phyloP scores from a whole-genome alignment of 805 yeast species.

The Cyberlindnera maritima region DNA sequence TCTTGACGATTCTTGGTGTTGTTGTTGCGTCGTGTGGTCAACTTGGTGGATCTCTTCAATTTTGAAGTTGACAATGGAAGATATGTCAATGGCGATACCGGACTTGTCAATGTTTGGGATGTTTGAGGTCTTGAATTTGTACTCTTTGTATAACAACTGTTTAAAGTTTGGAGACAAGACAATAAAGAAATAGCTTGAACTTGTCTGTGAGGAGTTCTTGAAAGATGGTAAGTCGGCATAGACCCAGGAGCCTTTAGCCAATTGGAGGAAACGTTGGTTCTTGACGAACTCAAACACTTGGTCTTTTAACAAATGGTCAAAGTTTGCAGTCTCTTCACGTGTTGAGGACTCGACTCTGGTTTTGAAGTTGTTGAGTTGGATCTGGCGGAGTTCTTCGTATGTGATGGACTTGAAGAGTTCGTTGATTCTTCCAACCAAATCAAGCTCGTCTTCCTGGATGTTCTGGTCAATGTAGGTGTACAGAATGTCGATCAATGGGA shows the following conservation, averaged over 20 bases:
- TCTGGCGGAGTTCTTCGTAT: conserved; percentile 49
- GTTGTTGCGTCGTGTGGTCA: conserved; percentile 38
- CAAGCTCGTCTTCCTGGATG: conserved; percentile 21
- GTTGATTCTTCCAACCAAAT: conserved; percentile 43
- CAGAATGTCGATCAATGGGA: conserved; percentile 41
- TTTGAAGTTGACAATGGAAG: conserved; percentile 49
- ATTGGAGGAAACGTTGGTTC: conserved; percentile 68
- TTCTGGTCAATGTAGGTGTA: conserved; percentile 29
- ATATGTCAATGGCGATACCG: conserved; percentile 48
- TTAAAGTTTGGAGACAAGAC: conserved; percentile 66
- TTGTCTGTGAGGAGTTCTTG: conserved; percentile 19
- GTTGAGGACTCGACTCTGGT: conserved; percentile 39
- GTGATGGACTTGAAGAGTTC: conserved; percentile 40
- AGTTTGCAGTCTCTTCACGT: conserved; percentile 42
- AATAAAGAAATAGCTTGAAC: conserved; percentile 48
- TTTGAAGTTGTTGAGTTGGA: conserved; percentile 48
- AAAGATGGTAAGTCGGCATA: conserved; percentile 53
- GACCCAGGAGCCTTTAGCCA: conserved; percentile 82
- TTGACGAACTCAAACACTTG: conserved; percentile 71
- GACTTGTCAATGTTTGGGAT: conserved; percentile 62
- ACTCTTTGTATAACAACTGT: conserved; percentile 59
- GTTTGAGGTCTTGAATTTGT: conserved; percentile 40
- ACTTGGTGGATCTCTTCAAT: conserved; percentile 47
- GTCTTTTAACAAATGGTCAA: conserved; percentile 45
- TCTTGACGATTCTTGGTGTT: conserved; percentile 34